A percentile compares a stretch with the other conserved stretches of the same genome.
Evolutionary conservation across 169 alveolate species (phyloP).

Genomic region (Condylostoma magnum): DNA sequence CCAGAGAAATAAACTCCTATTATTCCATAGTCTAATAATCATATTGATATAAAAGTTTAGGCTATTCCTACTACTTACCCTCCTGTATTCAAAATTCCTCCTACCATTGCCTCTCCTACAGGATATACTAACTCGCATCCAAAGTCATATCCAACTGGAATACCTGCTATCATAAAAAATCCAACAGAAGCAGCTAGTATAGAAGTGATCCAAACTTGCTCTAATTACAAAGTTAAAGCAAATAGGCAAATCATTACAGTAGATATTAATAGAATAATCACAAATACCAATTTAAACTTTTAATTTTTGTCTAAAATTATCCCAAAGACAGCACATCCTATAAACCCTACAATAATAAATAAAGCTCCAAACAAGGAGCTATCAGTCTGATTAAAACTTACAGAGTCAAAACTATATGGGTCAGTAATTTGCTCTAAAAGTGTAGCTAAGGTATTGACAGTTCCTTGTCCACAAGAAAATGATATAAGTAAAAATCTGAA

Average conservation of each 20-base stretch:
- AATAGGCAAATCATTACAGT: background rate
- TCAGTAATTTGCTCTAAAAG: constrained; percentile 36
- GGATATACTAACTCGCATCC: constrained; percentile 51
- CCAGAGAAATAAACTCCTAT: no score
- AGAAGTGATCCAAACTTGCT: constrained; percentile 10
- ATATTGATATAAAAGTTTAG: no score
- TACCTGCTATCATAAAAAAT: constrained; percentile 34
- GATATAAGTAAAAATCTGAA: constrained; percentile 39
- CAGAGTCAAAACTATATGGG: constrained; percentile 40
- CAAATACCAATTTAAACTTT: background rate
- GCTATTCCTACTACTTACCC: constrained; percentile 47
- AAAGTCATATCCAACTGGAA: constrained; percentile 45
- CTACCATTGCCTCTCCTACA: constrained; percentile 51
- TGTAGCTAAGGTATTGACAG: constrained; percentile 44
- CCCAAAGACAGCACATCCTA: constrained; percentile 38
- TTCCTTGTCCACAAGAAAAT: constrained; percentile 35
- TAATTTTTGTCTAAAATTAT: constrained; percentile 11
- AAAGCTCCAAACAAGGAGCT: constrained; percentile 35
- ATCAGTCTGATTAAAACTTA: no score
- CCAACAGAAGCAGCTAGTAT: constrained; percentile 37
- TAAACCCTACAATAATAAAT: constrained; percentile 37
- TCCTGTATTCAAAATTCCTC: constrained; percentile 43
- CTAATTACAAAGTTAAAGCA: constrained; percentile 1
- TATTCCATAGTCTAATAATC: no score
- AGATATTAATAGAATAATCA: background rate